Evolutionary conservation across 306 rosid species (phyloP), one percentile per base, ranked within the genome.

Genomic region (Comarum palustre): DNA sequence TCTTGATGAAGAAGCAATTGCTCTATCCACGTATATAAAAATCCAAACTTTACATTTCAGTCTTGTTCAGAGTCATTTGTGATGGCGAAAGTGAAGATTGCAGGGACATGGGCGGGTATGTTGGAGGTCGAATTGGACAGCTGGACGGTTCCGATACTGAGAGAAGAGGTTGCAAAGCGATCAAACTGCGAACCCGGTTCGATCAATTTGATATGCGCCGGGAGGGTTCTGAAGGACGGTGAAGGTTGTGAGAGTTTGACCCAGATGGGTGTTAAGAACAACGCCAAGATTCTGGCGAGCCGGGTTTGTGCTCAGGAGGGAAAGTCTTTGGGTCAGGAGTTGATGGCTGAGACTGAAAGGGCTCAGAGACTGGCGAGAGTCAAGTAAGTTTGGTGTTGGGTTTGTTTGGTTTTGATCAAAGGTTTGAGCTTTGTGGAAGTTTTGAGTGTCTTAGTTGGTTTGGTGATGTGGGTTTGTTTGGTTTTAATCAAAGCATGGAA

Each of bases 31-130:
- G 5, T 36, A 34, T 34, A 15, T 12, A 71, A 6, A 9, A 24
- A 16, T 54, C 34, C 24, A 24, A 22, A 1, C 11, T 54, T n/a
- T 25, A 20, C 32, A 24, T 32, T 65, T 25, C 6, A 57, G 45
- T 58, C 17, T 11, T 39, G 6, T 11, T 7, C 32, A 41, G 9
- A 41, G 34, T n/a, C 4, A 25, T 48, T 24, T 25, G 48, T 48
- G 38, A 93, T 93, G 98, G 88, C 96, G 81, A 91, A 89, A 76
- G 70, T 93, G 78, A 91, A 91, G 90, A 81, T 93, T 67, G 93
- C 88, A 51, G 98, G 98, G 9, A 66, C 90, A 34, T 91, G 98
- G 98, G 69, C 84, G 0, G 98, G 98, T 25, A 81, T 87, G 17
- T 27, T 93, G 11, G 97, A 84, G 62, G 86, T 90, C 8, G 92